Base-by-base conservation (phyloP, 2,329 filamentous ascomycete species). In the Sphaerulina musiva region DNA sequence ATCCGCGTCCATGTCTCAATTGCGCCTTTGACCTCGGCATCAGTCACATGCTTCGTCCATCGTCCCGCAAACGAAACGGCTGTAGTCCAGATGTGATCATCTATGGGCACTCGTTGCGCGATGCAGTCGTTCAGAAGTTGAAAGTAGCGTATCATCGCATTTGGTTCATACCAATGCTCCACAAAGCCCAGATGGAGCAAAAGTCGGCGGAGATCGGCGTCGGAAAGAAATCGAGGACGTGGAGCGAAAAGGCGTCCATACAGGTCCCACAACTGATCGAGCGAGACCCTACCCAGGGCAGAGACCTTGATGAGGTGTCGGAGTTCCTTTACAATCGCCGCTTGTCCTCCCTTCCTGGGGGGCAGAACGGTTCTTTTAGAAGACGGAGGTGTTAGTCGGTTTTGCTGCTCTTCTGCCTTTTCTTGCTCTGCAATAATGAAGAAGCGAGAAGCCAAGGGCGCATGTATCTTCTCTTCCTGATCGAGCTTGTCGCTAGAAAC, bases 1-100 rank as follows among this genome's bases (percentile, higher is more conserved):
- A 97, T 97, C 64, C 93, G 84, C 60, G 81, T 83, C 91, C 92
- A 98, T 23, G 95, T 72, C 46, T 82, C 80, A 44, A 98, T 75
- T 0, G 88, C 84, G 4, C 82, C 79, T 69, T 87, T 76, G 42
- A 88, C 70, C 68, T 90, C 79, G 40, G 78, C 65, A 43, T 79
- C 75, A 44, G 81, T 77, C 39, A 83, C 75, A 9, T 66, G 74
- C 7, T 80, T 76, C 59, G 85, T 82, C 62, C 87, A 89, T 53
- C 85, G 83, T 38, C 85, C 85, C 8, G 87, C 86, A 64, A 95
- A 86, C 17, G 86, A 80, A 48, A 96, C 82, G 38, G 90, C 91
- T 39, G 82, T 83, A 57, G 88, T 95, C 91, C 91, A 98, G 66
- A 95, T 83, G 0, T 76, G 72, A 4, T 72, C 74, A 0, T 77